phyloP scores from a whole-genome alignment of 2,329 filamentous ascomycete genomes.

The Colletotrichum sp. region DNA sequence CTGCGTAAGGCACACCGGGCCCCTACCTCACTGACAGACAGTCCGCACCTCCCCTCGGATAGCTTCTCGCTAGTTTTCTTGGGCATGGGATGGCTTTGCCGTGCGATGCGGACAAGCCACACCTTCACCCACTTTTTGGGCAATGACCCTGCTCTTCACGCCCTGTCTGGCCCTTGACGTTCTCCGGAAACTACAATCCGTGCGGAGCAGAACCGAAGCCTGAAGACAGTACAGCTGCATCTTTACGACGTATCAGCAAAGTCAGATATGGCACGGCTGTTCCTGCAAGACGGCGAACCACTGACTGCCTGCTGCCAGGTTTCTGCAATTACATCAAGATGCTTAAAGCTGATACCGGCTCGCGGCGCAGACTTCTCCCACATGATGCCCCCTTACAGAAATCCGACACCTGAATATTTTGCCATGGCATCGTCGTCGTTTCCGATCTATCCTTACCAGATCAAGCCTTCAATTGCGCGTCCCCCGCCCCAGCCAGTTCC shows the following conservation, averaged over 20 bases:
- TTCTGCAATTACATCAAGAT: conserved; percentile 1
- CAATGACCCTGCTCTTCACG: neutral
- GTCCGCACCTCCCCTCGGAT: neutral
- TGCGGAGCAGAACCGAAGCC: neutral
- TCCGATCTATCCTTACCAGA: conserved; percentile 6
- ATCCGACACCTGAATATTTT: neutral
- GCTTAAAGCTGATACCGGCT: neutral
- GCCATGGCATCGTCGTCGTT: neutral
- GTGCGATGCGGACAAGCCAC: conserved; percentile 17
- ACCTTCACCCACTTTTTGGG: conserved; percentile 1
- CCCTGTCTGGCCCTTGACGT: neutral
- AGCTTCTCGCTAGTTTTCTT: neutral
- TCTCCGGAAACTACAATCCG: neutral
- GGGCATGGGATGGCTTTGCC: conserved; percentile 7
- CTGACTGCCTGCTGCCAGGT: neutral
- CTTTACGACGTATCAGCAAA: neutral
- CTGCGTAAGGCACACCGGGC: neutral
- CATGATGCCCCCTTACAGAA: neutral
- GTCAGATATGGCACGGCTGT: neutral
- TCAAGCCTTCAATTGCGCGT: conserved; percentile 17
- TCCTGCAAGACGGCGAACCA: neutral
- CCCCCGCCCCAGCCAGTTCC: conserved; percentile 1
- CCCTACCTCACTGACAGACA: neutral
- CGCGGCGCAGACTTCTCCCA: neutral
- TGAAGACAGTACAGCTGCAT: neutral